phyloP scores from a whole-genome alignment of 176 grass and related monocot genomes.

The Panicum miliaceum region DNA sequence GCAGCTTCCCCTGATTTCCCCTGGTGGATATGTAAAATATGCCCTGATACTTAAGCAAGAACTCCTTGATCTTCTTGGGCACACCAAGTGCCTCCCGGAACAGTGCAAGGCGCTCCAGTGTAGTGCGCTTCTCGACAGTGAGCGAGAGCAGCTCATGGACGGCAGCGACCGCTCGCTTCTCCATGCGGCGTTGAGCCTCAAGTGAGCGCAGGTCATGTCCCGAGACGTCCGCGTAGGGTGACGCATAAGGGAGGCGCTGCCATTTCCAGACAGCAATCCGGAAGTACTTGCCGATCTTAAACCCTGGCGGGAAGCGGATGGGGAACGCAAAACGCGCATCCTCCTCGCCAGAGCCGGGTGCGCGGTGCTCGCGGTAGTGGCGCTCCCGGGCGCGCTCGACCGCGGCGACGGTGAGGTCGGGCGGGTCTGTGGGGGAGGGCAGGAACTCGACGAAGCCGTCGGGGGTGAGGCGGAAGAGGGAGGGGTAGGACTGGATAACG shows the following conservation, averaged over 20 bases:
- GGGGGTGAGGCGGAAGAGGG: slow-evolving; percentile 65
- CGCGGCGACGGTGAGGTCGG: slow-evolving; percentile 57
- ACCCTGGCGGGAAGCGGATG: slow-evolving; percentile 79
- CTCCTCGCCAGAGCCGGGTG: slow-evolving; percentile 55
- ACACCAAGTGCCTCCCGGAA: slow-evolving; percentile 75
- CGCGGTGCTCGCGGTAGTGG: slow-evolving; percentile 68
- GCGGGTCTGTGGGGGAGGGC: slow-evolving; percentile 48
- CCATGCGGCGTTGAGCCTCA: slow-evolving; percentile 77
- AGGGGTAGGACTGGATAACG: slow-evolving; percentile 63
- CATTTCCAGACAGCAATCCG: slow-evolving; percentile 90
- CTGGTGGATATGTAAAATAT: slow-evolving; percentile 92
- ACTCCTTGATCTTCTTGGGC: slow-evolving; percentile 93
- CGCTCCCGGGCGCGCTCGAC: slow-evolving; percentile 71
- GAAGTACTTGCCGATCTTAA: slow-evolving; percentile 96
- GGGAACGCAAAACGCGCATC: slow-evolving; percentile 88
- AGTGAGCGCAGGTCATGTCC: slow-evolving; percentile 85
- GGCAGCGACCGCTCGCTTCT: slow-evolving; percentile 75
- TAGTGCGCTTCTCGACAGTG: slow-evolving; percentile 75
- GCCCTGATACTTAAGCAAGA: slow-evolving; percentile 83
- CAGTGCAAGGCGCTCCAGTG: slow-evolving; percentile 74
- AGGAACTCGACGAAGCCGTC: slow-evolving; percentile 76
- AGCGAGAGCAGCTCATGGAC: slow-evolving; percentile 79
- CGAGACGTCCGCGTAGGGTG: slow-evolving; percentile 81
- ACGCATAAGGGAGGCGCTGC: slow-evolving; percentile 88
- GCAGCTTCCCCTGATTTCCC: slow-evolving; percentile 84